Evolutionary conservation across 306 rosid genomes (phyloP), one percentile per base, ranked within the genome.

Genomic region (Glycine latifolia): DNA sequence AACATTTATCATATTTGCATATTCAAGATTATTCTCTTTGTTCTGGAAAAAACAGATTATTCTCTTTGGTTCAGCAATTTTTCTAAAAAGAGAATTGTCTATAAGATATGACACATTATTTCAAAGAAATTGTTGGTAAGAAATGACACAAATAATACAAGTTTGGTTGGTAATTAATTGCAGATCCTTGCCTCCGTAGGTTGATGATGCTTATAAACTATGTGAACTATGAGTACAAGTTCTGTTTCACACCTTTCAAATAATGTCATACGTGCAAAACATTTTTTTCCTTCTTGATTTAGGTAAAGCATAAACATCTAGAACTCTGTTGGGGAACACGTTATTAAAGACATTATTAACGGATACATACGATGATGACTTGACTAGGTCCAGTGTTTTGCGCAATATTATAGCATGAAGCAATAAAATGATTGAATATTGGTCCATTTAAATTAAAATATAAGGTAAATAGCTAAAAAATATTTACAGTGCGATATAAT

Each of bases 311-410:
- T 2, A 33, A 72, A 72, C 48, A 71, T 50, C 17, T 10, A 4
- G 12, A 68, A 68, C n/a, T 46, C 5, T 46, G 60, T 12, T 31
- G 46, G 20, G 47, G 26, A n/a, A 52, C 62, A 71, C 43, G 53
- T 72, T 33, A 26, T 26, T 26, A 5, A 73, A 9, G 77, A 52
- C 77, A 72, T 72, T 5, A 72, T 33, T 53, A 33, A 72, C 10
- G 8, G 76, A 31, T 31, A 52, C n/a, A 52, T 7, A 72, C 12
- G 10, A 72, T 72, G 48, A 72, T 53, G 63, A 35, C 65, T 53
- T 72, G 15, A 37, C 9, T 72, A n/a, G 50, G 10, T 8, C 4
- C 10, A 31, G 14, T 53, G 75, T 49, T 68, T 48, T 48, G 46
- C 60, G 13, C 65, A 52, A 31, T 50, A 8, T 35, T 53, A 50